These are phyloP conservation scores for Chiua virens DNA, from an alignment of 768 basidiomycete species.

Conservation along the genomic window DNA sequence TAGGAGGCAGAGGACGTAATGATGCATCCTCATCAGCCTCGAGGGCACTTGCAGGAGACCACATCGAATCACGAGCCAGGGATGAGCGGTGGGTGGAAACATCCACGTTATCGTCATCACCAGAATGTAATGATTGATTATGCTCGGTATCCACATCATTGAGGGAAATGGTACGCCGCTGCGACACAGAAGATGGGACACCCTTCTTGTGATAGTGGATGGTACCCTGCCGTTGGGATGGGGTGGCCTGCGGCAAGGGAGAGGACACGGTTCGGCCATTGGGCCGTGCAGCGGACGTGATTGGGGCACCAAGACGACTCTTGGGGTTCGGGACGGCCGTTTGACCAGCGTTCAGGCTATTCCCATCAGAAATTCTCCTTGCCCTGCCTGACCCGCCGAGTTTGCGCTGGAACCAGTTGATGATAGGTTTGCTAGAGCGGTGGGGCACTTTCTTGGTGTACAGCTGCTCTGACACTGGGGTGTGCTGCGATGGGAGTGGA, in stretches of 20 bases:
- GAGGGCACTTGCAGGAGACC: slow-evolving; percentile 72
- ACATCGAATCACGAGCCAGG: slow-evolving; percentile 68
- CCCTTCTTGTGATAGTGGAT: slow-evolving; percentile 17
- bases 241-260: slow-evolving; percentile 22
- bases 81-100: slow-evolving; percentile 56
- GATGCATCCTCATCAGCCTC: slow-evolving; percentile 97
- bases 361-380: slow-evolving; percentile 47
- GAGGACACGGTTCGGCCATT: slow-evolving; percentile 32
- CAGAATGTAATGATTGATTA: slow-evolving; percentile 36
- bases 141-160: slow-evolving; percentile 55
- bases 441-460: slow-evolving; percentile 61
- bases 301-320: slow-evolving; percentile 11
- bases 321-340: slow-evolving; percentile 14
- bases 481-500: slow-evolving; percentile 21
- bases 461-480: slow-evolving; percentile 33
- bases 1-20: slow-evolving; percentile 85
- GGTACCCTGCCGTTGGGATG: slow-evolving; percentile 28
- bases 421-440: slow-evolving; percentile 79
- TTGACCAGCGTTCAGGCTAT: slow-evolving; percentile 10
- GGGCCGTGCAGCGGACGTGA: slow-evolving; percentile 15
- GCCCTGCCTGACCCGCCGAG: slow-evolving; percentile 65
- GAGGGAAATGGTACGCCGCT: slow-evolving; percentile 63
- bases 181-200: slow-evolving; percentile 26
- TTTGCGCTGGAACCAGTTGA: slow-evolving; percentile 90
- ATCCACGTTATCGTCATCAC: slow-evolving; percentile 43